Percentiles rank a stretch among this genome's conserved stretches.
These are phyloP conservation scores for Hyphopichia burtonii DNA, from an alignment of 1,139 yeast species.

Conservation along the genomic window DNA sequence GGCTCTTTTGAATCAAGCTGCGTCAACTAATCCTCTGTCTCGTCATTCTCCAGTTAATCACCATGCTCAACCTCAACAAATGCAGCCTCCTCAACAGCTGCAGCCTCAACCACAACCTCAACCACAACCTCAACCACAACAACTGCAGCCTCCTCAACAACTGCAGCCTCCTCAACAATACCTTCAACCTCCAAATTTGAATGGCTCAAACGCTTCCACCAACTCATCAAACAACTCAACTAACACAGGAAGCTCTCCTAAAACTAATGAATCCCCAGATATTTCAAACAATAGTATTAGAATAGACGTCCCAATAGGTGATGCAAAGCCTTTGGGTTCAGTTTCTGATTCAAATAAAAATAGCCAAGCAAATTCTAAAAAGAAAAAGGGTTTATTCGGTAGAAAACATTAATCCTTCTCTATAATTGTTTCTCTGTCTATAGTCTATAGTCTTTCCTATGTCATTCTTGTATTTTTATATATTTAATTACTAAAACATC, in stretches of 20 bases:
- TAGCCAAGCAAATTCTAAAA: slow-evolving; percentile 14
- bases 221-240: slow-evolving; percentile 23
- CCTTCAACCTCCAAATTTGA: slow-evolving; percentile 28
- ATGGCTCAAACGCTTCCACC: slow-evolving; percentile 27
- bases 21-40: slow-evolving; percentile 2
- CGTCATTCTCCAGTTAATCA: slow-evolving; percentile 6
- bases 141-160: slow-evolving; percentile 7
- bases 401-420: slow-evolving; percentile 14
- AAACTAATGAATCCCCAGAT: slow-evolving; percentile 20
- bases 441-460: neutral
- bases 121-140: slow-evolving; percentile 5
- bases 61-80: slow-evolving; percentile 3
- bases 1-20: slow-evolving; percentile 2
- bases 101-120: slow-evolving; percentile 6
- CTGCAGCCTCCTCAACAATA: slow-evolving; percentile 11
- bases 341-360: slow-evolving; percentile 20
- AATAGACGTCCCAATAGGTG: slow-evolving; percentile 14
- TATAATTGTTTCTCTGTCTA: neutral
- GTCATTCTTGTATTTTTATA: neutral
- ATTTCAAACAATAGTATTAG: slow-evolving; percentile 4
- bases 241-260: slow-evolving; percentile 29
- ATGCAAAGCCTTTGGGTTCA: slow-evolving; percentile 38
- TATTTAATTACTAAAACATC: neutral
- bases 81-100: no score
- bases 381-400: slow-evolving; percentile 38